These are phyloP conservation scores for Cystofilobasidium ferigula DNA, from an alignment of 768 basidiomycete genomes.

Conservation along the genomic window DNA sequence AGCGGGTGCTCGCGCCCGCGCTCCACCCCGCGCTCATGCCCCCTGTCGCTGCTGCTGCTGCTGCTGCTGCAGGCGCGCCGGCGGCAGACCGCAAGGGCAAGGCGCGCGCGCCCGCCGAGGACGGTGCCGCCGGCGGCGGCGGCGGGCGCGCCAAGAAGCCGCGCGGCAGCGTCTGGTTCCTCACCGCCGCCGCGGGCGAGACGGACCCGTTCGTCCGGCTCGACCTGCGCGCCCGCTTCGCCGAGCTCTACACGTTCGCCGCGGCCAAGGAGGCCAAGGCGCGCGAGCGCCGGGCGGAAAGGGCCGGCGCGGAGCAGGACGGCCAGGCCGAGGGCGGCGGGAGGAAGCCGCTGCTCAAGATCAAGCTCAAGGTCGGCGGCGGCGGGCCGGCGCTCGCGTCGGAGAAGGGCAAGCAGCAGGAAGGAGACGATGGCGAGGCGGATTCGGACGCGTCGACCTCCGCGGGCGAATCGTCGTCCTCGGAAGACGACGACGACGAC, in stretches of 20 bases:
- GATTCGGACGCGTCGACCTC: background rate
- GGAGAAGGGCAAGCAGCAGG: background rate
- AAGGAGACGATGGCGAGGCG: background rate
- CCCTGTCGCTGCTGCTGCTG: background rate
- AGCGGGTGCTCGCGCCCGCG: slow-evolving; percentile 17
- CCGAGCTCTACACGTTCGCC: background rate
- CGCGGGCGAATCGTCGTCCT: too few relatives aligned
- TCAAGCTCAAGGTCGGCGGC: slow-evolving; percentile 17
- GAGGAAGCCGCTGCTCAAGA: slow-evolving; percentile 8
- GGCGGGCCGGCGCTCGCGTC: too few relatives aligned
- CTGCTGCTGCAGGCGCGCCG: too few relatives aligned
- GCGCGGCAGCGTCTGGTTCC: slow-evolving; percentile 18
- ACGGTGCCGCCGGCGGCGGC: background rate
- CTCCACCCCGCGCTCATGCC: slow-evolving; percentile 7
- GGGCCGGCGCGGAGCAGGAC: background rate
- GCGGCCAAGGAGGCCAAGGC: slow-evolving; percentile 10
- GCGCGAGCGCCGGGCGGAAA: background rate
- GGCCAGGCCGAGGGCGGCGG: too few relatives aligned
- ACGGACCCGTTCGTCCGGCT: slow-evolving; percentile 15
- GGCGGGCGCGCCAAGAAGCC: background rate
- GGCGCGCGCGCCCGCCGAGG: background rate
- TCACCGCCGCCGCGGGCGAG: slow-evolving; percentile 8
- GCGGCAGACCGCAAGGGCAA: background rate
- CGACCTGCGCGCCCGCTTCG: background rate
- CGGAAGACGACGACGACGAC: slow-evolving; percentile 14